Conservation (phyloP, 2,329 filamentous ascomycete species). For the Colletotrichum ledebouriae region DNA sequence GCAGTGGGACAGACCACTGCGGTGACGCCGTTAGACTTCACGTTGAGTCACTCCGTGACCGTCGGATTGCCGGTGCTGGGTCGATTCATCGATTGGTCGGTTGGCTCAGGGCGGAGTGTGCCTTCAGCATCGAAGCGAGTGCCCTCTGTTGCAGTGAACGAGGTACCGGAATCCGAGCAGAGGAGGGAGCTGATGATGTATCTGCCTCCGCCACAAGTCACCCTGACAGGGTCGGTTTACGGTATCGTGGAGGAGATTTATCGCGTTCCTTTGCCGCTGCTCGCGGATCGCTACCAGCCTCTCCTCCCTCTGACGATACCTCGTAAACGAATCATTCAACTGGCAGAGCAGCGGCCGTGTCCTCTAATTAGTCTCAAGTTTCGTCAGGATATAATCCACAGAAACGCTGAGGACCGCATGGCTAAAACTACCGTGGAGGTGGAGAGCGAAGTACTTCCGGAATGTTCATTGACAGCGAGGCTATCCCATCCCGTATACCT, state of each 20-base stretch:
- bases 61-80: slow-evolving; percentile 52
- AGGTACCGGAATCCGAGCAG: slow-evolving; percentile 24
- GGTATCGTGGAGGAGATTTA: slow-evolving; percentile 53
- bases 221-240: slow-evolving; percentile 56
- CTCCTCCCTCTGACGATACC: slow-evolving; percentile 53
- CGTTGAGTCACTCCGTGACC: slow-evolving; percentile 55
- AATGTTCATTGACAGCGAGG: slow-evolving; percentile 53
- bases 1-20: slow-evolving; percentile 29
- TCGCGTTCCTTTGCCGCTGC: slow-evolving; percentile 49
- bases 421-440: slow-evolving; percentile 50
- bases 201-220: slow-evolving; percentile 51
- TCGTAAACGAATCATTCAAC: slow-evolving; percentile 52
- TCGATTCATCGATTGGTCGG: slow-evolving; percentile 44
- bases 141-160: slow-evolving; percentile 31
- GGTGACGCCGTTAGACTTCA: slow-evolving; percentile 54
- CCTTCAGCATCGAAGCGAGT: slow-evolving; percentile 41
- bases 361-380: slow-evolving; percentile 55
- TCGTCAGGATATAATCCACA: slow-evolving; percentile 55
- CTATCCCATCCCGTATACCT: slow-evolving; percentile 52
- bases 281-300: slow-evolving; percentile 57
- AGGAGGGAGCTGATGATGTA: slow-evolving; percentile 31
- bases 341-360: slow-evolving; percentile 55
- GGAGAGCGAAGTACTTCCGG: slow-evolving; percentile 56
- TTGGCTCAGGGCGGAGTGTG: background rate
- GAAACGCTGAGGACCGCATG: slow-evolving; percentile 23